phyloP scores from a whole-genome alignment of 805 yeast genomes.

The Debaryomyces maramus region DNA sequence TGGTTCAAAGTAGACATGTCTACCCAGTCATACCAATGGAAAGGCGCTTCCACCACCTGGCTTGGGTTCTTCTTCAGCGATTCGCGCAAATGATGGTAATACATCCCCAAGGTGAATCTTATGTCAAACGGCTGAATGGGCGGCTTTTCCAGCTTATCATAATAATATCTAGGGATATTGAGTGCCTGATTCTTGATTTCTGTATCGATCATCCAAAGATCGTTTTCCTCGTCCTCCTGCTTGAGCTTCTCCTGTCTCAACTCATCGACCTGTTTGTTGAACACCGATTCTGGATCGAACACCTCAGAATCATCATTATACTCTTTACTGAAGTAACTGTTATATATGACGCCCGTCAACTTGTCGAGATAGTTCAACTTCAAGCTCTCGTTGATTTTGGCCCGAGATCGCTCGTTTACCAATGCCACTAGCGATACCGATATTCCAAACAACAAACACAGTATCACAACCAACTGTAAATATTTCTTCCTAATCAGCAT shows the following conservation, averaged over 20 bases:
- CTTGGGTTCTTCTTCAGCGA: slow-evolving; percentile 25
- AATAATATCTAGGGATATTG: slow-evolving; percentile 15
- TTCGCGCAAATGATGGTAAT: slow-evolving; percentile 27
- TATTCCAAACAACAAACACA: background rate
- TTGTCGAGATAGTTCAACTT: background rate
- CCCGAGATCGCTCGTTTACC: background rate
- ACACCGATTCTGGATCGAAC: slow-evolving; percentile 14
- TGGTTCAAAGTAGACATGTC: slow-evolving; percentile 44
- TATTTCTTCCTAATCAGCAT: slow-evolving; percentile 6
- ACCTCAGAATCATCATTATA: background rate
- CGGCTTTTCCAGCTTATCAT: slow-evolving; percentile 14
- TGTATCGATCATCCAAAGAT: slow-evolving; percentile 23
- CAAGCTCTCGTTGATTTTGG: background rate
- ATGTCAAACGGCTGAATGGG: slow-evolving; percentile 48
- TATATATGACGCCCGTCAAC: background rate
- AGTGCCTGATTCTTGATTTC: slow-evolving; percentile 9
- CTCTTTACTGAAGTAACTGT: slow-evolving; percentile 3
- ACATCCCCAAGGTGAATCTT: slow-evolving; percentile 51
- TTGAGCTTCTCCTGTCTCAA: slow-evolving; percentile 14
- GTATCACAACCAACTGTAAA: slow-evolving; percentile 1
- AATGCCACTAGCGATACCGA: background rate
- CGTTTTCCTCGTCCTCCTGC: slow-evolving; percentile 21
- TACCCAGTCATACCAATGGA: slow-evolving; percentile 61
- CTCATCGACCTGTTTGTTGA: slow-evolving; percentile 16
- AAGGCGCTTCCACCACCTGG: slow-evolving; percentile 28